Evolutionary conservation across 176 grass and related monocot genomes (phyloP).

Genomic region (sorghum (Sorghum bicolor)): Sorghum_bicolor_NCBIv3 NC_012875.2:52648501-52649000

Average conservation of each 20-base stretch:
- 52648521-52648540: not conserved
- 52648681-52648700: not conserved
- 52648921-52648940: no score
- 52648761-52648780: not conserved
- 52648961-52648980: no score
- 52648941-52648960: no score
- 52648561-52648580: not conserved
- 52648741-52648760: no score
- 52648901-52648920: no score
- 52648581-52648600: not conserved
- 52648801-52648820: not conserved
- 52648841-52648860: no score
- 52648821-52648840: not conserved
- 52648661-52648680: not conserved
- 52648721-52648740: not conserved
- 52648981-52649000: no score
- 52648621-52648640: not conserved
- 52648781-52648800: not conserved
- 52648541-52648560: not conserved
- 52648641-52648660: not conserved
- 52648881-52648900: no score
- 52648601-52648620: not conserved
- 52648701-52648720: constrained; percentile 1
- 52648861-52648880: no score
- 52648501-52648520: not conserved